Percentiles rank a stretch among this genome's conserved stretches.
Evolutionary conservation across 2,329 filamentous ascomycete genomes (phyloP).

Genomic region (Trichocomaceae sp.): DNA sequence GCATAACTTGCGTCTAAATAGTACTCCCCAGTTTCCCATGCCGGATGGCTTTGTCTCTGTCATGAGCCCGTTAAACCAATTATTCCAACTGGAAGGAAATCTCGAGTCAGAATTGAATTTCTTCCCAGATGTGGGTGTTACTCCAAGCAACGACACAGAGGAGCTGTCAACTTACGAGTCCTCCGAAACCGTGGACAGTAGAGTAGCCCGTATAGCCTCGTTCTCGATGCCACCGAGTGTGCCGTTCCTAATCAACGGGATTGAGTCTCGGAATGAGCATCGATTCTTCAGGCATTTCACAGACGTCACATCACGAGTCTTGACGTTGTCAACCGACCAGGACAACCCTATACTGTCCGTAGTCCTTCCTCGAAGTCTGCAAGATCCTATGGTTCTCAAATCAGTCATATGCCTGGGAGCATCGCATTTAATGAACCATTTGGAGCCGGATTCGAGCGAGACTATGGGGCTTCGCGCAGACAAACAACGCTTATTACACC

Average conservation of each 20-base stretch:
- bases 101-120: not conserved
- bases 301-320: not conserved
- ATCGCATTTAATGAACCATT: not conserved
- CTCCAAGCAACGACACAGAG: not conserved
- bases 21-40: not conserved
- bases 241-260: not conserved
- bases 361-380: not conserved
- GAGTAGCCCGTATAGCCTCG: not conserved
- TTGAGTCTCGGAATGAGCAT: not conserved
- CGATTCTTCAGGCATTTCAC: not conserved
- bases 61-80: not conserved
- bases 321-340: not conserved
- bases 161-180: not conserved
- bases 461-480: not conserved
- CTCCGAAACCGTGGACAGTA: not conserved
- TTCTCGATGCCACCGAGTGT: not conserved
- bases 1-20: not conserved
- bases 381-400: not conserved
- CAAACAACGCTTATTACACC: not conserved
- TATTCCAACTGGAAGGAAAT: not conserved
- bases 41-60: not conserved
- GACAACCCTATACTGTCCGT: not conserved
- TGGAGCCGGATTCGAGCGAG: not conserved
- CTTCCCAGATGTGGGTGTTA: not conserved
- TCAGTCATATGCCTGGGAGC: not conserved